These are phyloP conservation scores for Suillus decipiens DNA, from an alignment of 768 basidiomycete species.

Conservation along the genomic window DNA sequence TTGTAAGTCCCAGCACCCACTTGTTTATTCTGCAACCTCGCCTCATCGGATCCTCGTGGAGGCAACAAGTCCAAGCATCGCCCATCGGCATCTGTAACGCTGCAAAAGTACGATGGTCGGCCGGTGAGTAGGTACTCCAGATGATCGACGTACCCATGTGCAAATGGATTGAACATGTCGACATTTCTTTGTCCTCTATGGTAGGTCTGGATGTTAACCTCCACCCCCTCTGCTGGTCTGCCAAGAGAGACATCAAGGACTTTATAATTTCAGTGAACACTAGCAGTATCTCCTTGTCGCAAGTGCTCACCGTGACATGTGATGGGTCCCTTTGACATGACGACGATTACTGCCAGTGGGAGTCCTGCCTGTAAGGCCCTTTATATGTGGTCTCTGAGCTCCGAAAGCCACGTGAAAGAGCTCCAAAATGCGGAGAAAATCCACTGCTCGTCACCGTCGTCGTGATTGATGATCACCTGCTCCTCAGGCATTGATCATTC, in stretches of 20 bases:
- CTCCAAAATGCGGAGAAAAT: neutral
- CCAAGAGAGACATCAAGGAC: slow-evolving; percentile 88
- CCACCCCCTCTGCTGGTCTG: slow-evolving; percentile 73
- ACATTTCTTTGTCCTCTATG: slow-evolving; percentile 36
- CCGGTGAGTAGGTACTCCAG: neutral
- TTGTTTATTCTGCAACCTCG: slow-evolving; percentile 41
- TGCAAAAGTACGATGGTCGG: slow-evolving; percentile 30
- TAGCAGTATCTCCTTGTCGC: neutral
- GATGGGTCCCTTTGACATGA: slow-evolving; percentile 72
- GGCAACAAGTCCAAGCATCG: slow-evolving; percentile 80
- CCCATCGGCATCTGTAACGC: slow-evolving; percentile 79
- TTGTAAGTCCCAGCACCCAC: slow-evolving; percentile 67
- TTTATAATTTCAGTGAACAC: slow-evolving; percentile 30
- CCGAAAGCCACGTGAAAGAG: neutral
- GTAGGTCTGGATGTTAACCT: slow-evolving; percentile 60
- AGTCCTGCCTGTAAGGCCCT: neutral
- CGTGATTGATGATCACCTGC: neutral
- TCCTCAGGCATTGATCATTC: neutral
- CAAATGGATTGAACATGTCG: slow-evolving; percentile 51
- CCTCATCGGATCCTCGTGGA: slow-evolving; percentile 46
- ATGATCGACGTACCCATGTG: slow-evolving; percentile 58
- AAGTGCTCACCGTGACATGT: slow-evolving; percentile 79
- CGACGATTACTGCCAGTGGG: neutral
- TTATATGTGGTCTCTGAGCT: neutral
- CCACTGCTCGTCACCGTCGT: neutral